A percentile compares a stretch with the other conserved stretches of the same genome.
These are phyloP conservation scores for rapeseed (Brassica napus) DNA, from an alignment of 345 rosid genomes.

Conservation along the genomic window Da-Ae NC_063434.1:19695501-19696000, in stretches of 20 bases:
- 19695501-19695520: conserved; percentile 63
- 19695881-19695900: conserved; percentile 65
- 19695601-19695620: conserved; percentile 69
- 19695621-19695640: conserved; percentile 67
- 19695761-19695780: conserved; percentile 55
- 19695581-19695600: conserved; percentile 57
- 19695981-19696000: conserved; percentile 61
- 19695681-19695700: conserved; percentile 57
- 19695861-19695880: conserved; percentile 63
- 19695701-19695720: conserved; percentile 41
- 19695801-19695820: conserved; percentile 57
- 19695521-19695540: conserved; percentile 52
- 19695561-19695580: conserved; percentile 51
- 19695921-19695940: conserved; percentile 55
- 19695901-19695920: conserved; percentile 57
- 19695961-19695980: conserved; percentile 46
- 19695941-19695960: conserved; percentile 44
- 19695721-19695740: conserved; percentile 57
- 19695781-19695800: conserved; percentile 60
- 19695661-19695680: conserved; percentile 64
- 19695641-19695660: conserved; percentile 59
- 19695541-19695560: conserved; percentile 53
- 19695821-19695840: conserved; percentile 50
- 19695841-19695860: conserved; percentile 49
- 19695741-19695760: conserved; percentile 71